Evolutionary conservation across 139 green algal genomes (phyloP).

Genomic region (Chlorella sp.): DNA sequence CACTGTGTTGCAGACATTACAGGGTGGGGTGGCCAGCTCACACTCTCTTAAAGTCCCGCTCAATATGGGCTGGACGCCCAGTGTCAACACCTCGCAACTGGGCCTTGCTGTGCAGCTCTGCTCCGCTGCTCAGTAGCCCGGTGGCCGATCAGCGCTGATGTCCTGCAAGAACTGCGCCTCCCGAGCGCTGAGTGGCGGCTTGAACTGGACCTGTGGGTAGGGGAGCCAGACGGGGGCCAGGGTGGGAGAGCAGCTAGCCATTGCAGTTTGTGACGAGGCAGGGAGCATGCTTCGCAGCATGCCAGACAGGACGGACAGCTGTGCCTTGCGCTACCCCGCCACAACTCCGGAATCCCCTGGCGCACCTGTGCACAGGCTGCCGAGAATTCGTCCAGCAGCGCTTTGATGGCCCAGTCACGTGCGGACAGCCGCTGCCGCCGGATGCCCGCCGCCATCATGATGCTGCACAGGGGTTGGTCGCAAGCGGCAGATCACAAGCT

Average conservation of each 20-base stretch:
- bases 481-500: no score
- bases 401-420: conserved; percentile 24
- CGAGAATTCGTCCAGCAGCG: conserved; percentile 54
- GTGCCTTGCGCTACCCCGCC: neutral
- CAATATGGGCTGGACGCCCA: no score
- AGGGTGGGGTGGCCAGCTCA: no score
- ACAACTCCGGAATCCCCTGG: neutral
- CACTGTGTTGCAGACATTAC: no score
- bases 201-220: conserved; percentile 23
- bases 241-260: neutral
- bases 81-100: no score
- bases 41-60: no score
- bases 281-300: neutral
- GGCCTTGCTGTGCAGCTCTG: no score
- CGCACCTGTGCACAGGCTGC: conserved; percentile 9
- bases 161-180: conserved; percentile 35
- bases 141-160: conserved; percentile 22
- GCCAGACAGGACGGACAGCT: neutral
- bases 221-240: neutral
- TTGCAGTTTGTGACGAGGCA: neutral
- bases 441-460: conserved; percentile 43
- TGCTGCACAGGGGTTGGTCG: conserved; percentile 24
- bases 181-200: conserved; percentile 7
- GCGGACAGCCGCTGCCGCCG: conserved; percentile 22
- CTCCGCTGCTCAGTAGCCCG: conserved; percentile 13